phyloP scores from a whole-genome alignment of 1,284 basidiomycete species.

The Moesziomyces aphidis region DNA sequence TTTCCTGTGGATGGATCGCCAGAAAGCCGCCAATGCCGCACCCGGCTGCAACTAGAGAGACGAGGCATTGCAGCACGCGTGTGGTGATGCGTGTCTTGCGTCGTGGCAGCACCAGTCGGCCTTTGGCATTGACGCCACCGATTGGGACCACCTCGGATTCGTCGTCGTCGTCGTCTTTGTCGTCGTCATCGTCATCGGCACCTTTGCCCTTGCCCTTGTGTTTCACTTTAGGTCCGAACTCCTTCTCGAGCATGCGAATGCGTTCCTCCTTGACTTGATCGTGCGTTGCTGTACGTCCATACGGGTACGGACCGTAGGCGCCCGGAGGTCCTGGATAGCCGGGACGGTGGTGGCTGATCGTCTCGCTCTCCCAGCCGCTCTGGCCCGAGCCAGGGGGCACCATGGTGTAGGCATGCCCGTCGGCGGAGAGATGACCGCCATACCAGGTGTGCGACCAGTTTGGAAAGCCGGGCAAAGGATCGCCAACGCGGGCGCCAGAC shows the following conservation, averaged over 20 bases:
- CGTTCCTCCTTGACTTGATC: constrained; percentile 58
- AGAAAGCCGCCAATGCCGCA: constrained; percentile 50
- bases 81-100: constrained; percentile 31
- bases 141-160: constrained; percentile 30
- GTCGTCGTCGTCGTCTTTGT: constrained; percentile 27
- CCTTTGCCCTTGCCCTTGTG: constrained; percentile 29
- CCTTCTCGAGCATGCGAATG: constrained; percentile 59
- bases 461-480: constrained; percentile 48
- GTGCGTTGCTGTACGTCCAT: constrained; percentile 13
- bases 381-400: constrained; percentile 46
- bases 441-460: constrained; percentile 59
- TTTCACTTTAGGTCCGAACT: constrained; percentile 54
- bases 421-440: constrained; percentile 57
- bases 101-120: constrained; percentile 38
- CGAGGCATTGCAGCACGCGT: constrained; percentile 40
- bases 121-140: constrained; percentile 41
- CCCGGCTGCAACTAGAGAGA: constrained; percentile 38
- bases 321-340: constrained; percentile 1
- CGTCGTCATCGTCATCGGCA: constrained; percentile 20
- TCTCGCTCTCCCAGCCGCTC: constrained; percentile 61
- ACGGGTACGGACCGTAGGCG: constrained; percentile 16
- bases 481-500: constrained; percentile 21
- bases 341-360: constrained; percentile 30
- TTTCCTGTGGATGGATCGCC: constrained; percentile 39
- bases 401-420: constrained; percentile 61